Evolutionary conservation across 176 grass and related monocot genomes (phyloP).

Genomic region (Hordeum marinum): DNA sequence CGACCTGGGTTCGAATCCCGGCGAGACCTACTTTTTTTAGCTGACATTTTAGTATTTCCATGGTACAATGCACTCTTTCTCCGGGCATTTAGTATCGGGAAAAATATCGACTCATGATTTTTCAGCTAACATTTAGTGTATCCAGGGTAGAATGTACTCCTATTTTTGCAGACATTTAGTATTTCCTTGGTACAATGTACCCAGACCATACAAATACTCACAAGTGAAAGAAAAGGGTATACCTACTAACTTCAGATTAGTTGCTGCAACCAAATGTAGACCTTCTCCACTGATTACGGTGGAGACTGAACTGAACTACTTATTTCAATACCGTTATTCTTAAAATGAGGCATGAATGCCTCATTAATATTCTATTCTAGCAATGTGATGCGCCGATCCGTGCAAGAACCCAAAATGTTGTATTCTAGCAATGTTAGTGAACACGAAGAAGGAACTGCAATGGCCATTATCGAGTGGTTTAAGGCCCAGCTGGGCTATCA

Average conservation of each 20-base stretch:
- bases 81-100: background rate
- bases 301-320: background rate
- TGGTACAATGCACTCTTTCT: background rate
- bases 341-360: background rate
- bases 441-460: background rate
- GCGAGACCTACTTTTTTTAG: conserved; percentile 9
- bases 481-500: background rate
- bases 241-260: conserved; percentile 9
- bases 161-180: background rate
- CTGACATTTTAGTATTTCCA: background rate
- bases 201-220: background rate
- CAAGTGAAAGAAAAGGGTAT: background rate
- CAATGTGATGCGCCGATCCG: background rate
- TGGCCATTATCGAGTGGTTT: background rate
- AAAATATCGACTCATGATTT: background rate
- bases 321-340: background rate
- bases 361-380: conserved; percentile 17
- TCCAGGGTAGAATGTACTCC: background rate
- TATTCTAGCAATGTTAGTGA: background rate
- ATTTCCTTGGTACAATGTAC: background rate
- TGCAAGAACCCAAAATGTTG: conserved; percentile 12
- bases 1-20: conserved; percentile 99
- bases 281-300: background rate
- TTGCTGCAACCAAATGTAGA: background rate
- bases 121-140: background rate